phyloP scores from a whole-genome alignment of 1,284 basidiomycete species.

The Neolentinus lepideus region DNA sequence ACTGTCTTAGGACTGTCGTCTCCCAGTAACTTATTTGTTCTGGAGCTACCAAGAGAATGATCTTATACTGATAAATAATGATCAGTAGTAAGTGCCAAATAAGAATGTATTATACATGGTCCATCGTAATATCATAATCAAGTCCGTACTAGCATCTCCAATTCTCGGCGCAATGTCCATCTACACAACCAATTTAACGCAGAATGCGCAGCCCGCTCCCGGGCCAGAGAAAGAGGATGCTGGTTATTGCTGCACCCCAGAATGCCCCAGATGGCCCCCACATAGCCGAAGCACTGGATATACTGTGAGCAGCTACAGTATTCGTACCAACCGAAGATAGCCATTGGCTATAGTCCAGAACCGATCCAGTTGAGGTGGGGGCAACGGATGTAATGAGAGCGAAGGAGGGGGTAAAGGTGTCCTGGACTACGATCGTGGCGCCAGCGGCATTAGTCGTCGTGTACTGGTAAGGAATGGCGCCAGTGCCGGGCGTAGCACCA shows the following conservation, averaged over 20 bases:
- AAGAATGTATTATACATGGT: not conserved
- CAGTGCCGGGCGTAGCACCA: conserved; percentile 25
- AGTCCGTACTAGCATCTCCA: not conserved
- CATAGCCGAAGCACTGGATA: conserved; percentile 3
- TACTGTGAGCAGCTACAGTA: conserved; percentile 19
- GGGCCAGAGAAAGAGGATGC: conserved; percentile 25
- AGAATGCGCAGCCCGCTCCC: not conserved
- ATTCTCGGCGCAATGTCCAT: not conserved
- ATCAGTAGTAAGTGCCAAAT: not conserved
- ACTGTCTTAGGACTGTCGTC: too few species aligned
- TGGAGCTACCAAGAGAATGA: not conserved
- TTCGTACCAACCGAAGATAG: conserved; percentile 34
- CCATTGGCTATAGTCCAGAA: conserved; percentile 49
- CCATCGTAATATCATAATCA: conserved; percentile 6
- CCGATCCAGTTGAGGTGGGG: conserved; percentile 37
- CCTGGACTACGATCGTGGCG: conserved; percentile 33
- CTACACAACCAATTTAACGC: not conserved
- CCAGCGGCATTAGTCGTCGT: conserved; percentile 56
- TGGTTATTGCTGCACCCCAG: conserved; percentile 19
- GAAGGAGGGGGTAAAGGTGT: conserved; percentile 51
- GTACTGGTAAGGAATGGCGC: conserved; percentile 17
- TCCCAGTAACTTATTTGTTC: too few species aligned
- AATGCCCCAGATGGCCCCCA: conserved; percentile 2
- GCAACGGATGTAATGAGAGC: conserved; percentile 23
- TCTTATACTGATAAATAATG: not conserved